A percentile compares a stretch with the other conserved stretches of the same genome.
Conservation (phyloP, 371 early-diverging fungal genomes). For the Mortierella sp. region DNA sequence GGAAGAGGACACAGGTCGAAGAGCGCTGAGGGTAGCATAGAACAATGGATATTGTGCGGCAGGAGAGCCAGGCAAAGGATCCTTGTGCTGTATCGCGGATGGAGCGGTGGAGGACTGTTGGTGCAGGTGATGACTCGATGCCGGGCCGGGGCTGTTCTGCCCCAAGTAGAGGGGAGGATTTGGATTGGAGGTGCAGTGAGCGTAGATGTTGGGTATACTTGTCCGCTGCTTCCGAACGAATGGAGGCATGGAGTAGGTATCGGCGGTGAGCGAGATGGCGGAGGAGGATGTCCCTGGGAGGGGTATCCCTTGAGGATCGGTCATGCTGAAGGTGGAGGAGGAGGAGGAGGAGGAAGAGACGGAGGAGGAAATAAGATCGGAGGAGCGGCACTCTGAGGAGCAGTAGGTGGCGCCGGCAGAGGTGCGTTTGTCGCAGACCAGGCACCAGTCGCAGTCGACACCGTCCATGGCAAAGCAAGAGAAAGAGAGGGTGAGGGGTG, state of each 20-base stretch:
- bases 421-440: conserved; percentile 53
- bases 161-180: conserved; percentile 36
- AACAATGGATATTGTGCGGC: conserved; percentile 49
- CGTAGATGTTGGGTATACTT: conserved; percentile 54
- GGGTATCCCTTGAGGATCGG: conserved; percentile 24
- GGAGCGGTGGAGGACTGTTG: conserved; percentile 13
- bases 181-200: conserved; percentile 44
- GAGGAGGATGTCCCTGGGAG: conserved; percentile 6
- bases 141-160: conserved; percentile 18
- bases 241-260: conserved; percentile 50
- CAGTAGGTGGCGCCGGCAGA: conserved; percentile 42
- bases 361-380: conserved; percentile 52
- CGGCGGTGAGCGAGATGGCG: conserved; percentile 3
- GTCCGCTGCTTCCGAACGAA: conserved; percentile 52
- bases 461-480: conserved; percentile 30
- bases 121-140: conserved; percentile 46
- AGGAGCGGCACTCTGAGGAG: conserved; percentile 47
- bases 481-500: background rate
- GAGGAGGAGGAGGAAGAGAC: conserved; percentile 45
- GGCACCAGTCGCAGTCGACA: conserved; percentile 55
- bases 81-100: conserved; percentile 7
- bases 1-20: conserved; percentile 32
- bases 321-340: conserved; percentile 26
- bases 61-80: conserved; percentile 23
- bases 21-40: conserved; percentile 49